A percentile compares a stretch with the other conserved stretches of the same genome.
Conservation (phyloP, 108 stramenopile species). For the Cylindrotheca closterium region DNA sequence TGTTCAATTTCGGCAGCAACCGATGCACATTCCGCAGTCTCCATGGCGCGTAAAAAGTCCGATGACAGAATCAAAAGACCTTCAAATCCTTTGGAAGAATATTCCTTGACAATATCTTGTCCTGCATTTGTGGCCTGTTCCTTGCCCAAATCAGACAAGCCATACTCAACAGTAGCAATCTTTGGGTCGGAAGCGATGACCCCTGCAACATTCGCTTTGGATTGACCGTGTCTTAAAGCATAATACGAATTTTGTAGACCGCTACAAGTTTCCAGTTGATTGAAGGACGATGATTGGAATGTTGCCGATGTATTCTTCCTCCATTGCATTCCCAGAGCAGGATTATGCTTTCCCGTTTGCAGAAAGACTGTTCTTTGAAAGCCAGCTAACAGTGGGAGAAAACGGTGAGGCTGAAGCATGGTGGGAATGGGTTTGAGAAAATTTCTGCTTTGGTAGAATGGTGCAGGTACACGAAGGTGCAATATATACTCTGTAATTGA, state of each 20-base stretch:
- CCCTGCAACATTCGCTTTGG: constrained; percentile 76
- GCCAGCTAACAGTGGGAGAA: too few relatives aligned
- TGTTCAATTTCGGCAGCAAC: constrained; percentile 32
- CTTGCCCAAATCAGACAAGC: constrained; percentile 63
- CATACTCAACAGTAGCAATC: constrained; percentile 66
- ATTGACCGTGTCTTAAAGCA: constrained; percentile 88
- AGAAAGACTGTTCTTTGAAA: too few relatives aligned
- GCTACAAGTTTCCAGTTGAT: not conserved
- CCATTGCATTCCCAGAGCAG: too few relatives aligned
- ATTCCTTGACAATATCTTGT: constrained; percentile 28
- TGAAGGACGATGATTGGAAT: too few relatives aligned
- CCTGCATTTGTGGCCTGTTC: constrained; percentile 74
- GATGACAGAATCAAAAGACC: constrained; percentile 62
- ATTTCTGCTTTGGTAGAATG: too few relatives aligned
- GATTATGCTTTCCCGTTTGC: too few relatives aligned
- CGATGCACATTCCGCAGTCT: constrained; percentile 67
- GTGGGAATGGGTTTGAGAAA: too few relatives aligned
- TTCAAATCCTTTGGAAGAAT: constrained; percentile 7
- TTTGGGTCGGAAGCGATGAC: constrained; percentile 77
- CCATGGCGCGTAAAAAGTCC: constrained; percentile 50
- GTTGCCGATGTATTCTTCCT: too few relatives aligned
- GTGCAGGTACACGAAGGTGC: too few relatives aligned
- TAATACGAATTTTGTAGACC: constrained; percentile 35
- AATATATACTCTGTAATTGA: too few relatives aligned
- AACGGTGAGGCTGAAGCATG: too few relatives aligned